These are phyloP conservation scores for Abrus pulchellus DNA, from an alignment of 306 rosid genomes.

Conservation along the genomic window DNA sequence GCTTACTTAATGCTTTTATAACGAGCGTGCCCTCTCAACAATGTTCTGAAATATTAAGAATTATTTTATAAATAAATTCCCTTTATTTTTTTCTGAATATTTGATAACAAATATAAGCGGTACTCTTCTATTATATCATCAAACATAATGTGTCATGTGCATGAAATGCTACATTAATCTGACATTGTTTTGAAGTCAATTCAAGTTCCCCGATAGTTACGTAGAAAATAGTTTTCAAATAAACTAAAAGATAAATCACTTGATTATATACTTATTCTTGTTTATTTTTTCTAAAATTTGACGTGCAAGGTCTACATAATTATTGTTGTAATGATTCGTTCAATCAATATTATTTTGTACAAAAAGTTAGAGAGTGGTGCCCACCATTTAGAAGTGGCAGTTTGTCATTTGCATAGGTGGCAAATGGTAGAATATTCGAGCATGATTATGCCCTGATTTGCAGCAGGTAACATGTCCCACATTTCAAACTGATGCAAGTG, in stretches of 20 bases:
- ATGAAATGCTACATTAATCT: not conserved
- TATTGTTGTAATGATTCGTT: not conserved
- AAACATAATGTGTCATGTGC: not conserved
- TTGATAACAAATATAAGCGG: not conserved
- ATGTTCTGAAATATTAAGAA: not conserved
- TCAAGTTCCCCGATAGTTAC: not conserved
- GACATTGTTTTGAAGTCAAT: not conserved
- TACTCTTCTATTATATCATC: not conserved
- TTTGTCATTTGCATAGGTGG: conserved; percentile 42
- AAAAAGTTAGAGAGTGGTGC: not conserved
- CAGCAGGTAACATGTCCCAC: conserved; percentile 48
- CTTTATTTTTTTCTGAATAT: not conserved
- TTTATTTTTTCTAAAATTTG: conserved; percentile 18
- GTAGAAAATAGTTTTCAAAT: not conserved
- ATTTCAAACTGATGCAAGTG: conserved; percentile 35
- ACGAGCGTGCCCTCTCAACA: not conserved
- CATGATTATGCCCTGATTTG: conserved; percentile 50
- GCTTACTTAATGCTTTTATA: not conserved
- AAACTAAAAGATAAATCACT: not conserved
- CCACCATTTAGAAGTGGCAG: conserved; percentile 41
- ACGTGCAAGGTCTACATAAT: not conserved
- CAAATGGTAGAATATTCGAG: conserved; percentile 44
- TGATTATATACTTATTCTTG: conserved; percentile 9
- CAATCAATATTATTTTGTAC: not conserved
- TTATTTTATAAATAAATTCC: not conserved